Conservation (phyloP, 257 asterid species). For the Ligustrum vulgare region DNA sequence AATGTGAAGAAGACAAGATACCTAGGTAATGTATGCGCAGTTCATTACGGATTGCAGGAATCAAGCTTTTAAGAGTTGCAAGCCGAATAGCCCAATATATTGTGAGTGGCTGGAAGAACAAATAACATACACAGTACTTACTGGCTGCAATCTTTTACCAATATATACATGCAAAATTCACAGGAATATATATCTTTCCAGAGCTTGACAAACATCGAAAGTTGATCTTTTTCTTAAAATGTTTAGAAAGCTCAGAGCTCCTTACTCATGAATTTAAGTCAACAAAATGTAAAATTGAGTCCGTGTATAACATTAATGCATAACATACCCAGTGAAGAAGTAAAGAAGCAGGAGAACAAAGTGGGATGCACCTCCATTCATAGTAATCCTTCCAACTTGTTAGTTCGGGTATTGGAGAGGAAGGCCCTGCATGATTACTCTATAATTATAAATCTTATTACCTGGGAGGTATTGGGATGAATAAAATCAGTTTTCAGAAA, state of each 20-base stretch:
- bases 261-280: background rate
- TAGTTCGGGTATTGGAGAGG: conserved; percentile 43
- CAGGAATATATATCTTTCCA: background rate
- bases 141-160: conserved; percentile 12
- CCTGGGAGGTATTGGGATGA: background rate
- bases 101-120: conserved; percentile 71
- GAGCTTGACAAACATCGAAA: background rate
- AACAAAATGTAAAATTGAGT: background rate
- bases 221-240: background rate
- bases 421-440: conserved; percentile 49
- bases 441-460: background rate
- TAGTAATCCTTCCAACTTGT: conserved; percentile 81
- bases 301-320: background rate
- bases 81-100: conserved; percentile 68
- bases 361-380: conserved; percentile 89
- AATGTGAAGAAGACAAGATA: conserved; percentile 28
- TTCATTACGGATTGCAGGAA: conserved; percentile 44
- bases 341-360: conserved; percentile 76
- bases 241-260: background rate
- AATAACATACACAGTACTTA: conserved; percentile 18
- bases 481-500: background rate
- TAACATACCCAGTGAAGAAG: conserved; percentile 93
- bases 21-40: conserved; percentile 84
- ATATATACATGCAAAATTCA: conserved; percentile 11
- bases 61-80: conserved; percentile 49